A percentile compares a stretch with the other conserved stretches of the same genome.
Conservation (phyloP, 192 early-diverging fungal species). For the Umbelopsis vinacea region DNA sequence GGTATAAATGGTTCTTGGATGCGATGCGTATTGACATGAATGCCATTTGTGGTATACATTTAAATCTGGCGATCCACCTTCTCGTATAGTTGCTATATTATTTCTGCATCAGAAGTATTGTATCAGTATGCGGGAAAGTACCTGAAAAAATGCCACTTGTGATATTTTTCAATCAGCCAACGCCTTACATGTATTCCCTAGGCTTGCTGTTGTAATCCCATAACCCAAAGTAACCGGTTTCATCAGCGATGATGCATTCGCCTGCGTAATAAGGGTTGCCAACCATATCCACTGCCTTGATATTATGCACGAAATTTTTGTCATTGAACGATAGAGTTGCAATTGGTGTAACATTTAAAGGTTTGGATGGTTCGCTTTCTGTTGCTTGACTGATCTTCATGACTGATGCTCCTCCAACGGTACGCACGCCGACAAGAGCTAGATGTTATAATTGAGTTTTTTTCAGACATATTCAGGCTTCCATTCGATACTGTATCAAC, state of each 20-base stretch:
- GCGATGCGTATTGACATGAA: slow-evolving; percentile 18
- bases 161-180: background rate
- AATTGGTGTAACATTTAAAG: background rate
- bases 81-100: background rate
- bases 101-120: background rate
- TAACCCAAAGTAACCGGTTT: background rate
- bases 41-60: background rate
- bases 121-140: background rate
- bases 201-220: slow-evolving; percentile 2
- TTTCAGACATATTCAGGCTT: no score
- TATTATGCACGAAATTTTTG: background rate
- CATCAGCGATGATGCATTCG: background rate
- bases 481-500: background rate
- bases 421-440: background rate
- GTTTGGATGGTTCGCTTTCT: background rate
- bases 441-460: background rate
- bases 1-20: background rate
- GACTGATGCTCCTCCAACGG: background rate
- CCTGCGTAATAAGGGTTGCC: background rate
- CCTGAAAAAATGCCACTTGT: background rate
- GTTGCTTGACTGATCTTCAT: background rate
- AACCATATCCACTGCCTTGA: background rate
- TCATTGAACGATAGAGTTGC: background rate
- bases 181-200: background rate
- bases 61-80: background rate